Conservation (phyloP, 108 stramenopile genomes). For the Bacterosira constricta region DNA sequence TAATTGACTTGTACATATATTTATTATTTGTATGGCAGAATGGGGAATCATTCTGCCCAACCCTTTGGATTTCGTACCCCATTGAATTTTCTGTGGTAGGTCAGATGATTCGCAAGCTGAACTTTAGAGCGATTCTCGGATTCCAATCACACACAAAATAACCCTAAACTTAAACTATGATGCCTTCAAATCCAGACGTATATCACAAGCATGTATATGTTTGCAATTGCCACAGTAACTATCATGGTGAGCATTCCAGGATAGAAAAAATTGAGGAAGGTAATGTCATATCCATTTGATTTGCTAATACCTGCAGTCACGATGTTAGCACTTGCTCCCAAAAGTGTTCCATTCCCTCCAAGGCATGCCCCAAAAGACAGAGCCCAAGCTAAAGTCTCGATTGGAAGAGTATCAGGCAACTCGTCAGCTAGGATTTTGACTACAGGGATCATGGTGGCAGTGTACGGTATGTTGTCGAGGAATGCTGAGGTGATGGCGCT, state of each 20-base stretch:
- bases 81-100: too few relatives aligned
- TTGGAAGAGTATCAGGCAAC: conserved; percentile 48
- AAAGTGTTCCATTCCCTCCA: conserved; percentile 70
- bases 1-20: too few relatives aligned
- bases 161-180: too few relatives aligned
- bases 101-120: too few relatives aligned
- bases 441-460: conserved; percentile 75
- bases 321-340: conserved; percentile 69
- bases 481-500: conserved; percentile 65
- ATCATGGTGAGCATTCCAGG: conserved; percentile 61
- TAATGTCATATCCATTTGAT: conserved; percentile 51
- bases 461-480: conserved; percentile 70
- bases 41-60: too few relatives aligned
- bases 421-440: conserved; percentile 52
- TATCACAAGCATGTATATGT: conserved; percentile 64
- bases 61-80: too few relatives aligned
- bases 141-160: too few relatives aligned
- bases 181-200: conserved; percentile 49
- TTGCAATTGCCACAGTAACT: conserved; percentile 55
- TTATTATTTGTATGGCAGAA: too few relatives aligned
- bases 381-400: conserved; percentile 69
- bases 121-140: too few relatives aligned
- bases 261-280: conserved; percentile 65
- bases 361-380: conserved; percentile 67
- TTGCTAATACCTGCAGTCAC: conserved; percentile 64